phyloP scores from a whole-genome alignment of 2,329 filamentous ascomycete species.

The Fusarium secorum region DNA sequence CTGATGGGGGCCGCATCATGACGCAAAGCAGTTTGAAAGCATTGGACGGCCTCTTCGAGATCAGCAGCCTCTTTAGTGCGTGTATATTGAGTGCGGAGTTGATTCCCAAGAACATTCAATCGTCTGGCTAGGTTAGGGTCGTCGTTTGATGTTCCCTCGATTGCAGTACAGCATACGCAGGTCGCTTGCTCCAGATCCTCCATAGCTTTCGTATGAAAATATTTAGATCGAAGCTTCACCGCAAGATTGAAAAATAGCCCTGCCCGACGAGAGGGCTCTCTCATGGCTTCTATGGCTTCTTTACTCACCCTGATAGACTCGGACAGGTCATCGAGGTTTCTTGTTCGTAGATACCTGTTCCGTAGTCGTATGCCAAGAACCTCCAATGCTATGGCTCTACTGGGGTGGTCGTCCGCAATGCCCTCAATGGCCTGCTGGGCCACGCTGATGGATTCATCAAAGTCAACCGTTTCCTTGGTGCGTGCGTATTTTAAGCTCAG shows the following conservation, averaged over 20 bases:
- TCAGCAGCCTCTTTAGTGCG: not conserved
- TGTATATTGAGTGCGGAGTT: not conserved
- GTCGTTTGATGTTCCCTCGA: not conserved
- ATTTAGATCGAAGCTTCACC: not conserved
- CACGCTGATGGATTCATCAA: no score
- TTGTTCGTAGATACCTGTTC: not conserved
- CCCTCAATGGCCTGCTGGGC: no score
- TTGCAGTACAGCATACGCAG: not conserved
- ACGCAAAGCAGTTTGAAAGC: not conserved
- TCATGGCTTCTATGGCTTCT: no score
- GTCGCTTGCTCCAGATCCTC: rapidly evolving
- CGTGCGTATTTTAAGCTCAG: no score
- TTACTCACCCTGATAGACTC: not conserved
- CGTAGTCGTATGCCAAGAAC: not conserved
- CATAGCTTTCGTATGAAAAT: not conserved
- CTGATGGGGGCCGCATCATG: not conserved
- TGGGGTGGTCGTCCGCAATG: no score
- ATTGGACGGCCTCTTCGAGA: not conserved
- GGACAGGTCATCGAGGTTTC: rapidly evolving
- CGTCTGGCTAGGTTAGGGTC: not conserved
- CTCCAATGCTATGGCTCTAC: no score
- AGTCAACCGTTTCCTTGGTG: no score
- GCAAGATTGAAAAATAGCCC: rapidly evolving
- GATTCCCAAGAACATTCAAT: not conserved
- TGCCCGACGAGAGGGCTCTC: not conserved